Conservation (phyloP, 1,284 basidiomycete genomes). For the Pascua sp. region DNA sequence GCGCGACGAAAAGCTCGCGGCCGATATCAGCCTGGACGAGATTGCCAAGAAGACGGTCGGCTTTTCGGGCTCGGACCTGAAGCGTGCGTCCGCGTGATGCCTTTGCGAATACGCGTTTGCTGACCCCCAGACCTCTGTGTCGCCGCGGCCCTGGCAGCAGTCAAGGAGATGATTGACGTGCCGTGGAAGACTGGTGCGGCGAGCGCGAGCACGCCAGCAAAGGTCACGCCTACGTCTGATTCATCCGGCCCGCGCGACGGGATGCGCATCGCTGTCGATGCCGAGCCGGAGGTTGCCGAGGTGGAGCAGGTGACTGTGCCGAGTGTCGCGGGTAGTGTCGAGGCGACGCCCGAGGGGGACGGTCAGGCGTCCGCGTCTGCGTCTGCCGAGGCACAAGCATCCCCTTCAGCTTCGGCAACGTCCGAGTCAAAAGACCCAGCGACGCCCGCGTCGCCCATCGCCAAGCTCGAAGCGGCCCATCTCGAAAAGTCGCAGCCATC, state of each 20-base stretch:
- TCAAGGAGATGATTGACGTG: slow-evolving; percentile 74
- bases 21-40: slow-evolving; percentile 62
- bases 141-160: slow-evolving; percentile 77
- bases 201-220: not conserved
- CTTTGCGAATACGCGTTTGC: not conserved
- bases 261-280: slow-evolving; percentile 1
- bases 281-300: slow-evolving; percentile 5
- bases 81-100: slow-evolving; percentile 61
- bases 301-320: not conserved
- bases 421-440: too few relatives aligned
- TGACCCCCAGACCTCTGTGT: slow-evolving; percentile 71
- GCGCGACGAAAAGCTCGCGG: slow-evolving; percentile 66
- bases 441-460: too few relatives aligned
- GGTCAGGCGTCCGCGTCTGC: too few relatives aligned
- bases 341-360: too few relatives aligned
- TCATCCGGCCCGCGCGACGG: slow-evolving; percentile 3
- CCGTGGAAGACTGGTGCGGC: slow-evolving; percentile 58
- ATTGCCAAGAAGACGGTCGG: slow-evolving; percentile 73
- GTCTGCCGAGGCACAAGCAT: too few relatives aligned
- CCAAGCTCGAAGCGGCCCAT: too few relatives aligned
- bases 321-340: too few relatives aligned
- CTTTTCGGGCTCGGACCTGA: slow-evolving; percentile 90
- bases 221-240: not conserved
- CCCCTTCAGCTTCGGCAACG: too few relatives aligned
- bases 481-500: too few relatives aligned